Conservation (phyloP, 2,329 filamentous ascomycete species). For the Sphaerulina musiva region DNA sequence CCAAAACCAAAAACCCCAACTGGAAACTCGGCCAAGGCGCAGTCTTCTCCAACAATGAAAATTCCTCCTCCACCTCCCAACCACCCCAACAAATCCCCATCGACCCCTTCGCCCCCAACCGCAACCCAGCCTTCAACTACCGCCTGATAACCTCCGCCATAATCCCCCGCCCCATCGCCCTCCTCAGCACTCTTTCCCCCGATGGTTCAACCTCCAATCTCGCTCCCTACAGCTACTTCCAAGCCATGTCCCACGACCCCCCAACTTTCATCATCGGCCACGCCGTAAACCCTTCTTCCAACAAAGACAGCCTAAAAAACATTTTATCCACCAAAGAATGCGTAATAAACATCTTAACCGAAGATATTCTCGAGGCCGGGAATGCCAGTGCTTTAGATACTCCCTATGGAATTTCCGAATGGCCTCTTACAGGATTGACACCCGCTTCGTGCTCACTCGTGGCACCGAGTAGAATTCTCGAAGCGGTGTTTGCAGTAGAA, state of each 20-base stretch:
- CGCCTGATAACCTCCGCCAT: constrained; percentile 72
- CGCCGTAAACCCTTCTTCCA: constrained; percentile 8
- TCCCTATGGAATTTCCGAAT: constrained; percentile 67
- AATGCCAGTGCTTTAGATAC: constrained; percentile 68
- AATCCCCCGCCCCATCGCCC: constrained; percentile 18
- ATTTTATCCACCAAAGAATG: constrained; percentile 25
- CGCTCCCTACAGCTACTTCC: constrained; percentile 29
- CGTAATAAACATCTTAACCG: constrained; percentile 20
- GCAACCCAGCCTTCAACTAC: constrained; percentile 68
- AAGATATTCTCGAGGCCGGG: constrained; percentile 20
- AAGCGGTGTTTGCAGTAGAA: constrained; percentile 74
- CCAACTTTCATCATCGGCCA: constrained; percentile 19
- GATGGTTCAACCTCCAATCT: constrained; percentile 24
- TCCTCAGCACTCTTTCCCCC: constrained; percentile 18
- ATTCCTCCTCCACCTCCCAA: constrained; percentile 31
- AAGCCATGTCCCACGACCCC: constrained; percentile 24
- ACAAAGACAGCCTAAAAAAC: constrained; percentile 25
- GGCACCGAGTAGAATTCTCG: constrained; percentile 61
- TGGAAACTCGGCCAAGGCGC: constrained; percentile 61
- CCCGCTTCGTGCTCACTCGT: constrained; percentile 59
- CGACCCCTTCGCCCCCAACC: constrained; percentile 65
- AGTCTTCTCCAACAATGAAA: neutral
- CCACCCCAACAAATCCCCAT: constrained; percentile 62
- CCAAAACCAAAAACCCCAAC: constrained; percentile 53
- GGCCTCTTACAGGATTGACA: constrained; percentile 66